Conservation (phyloP, 192 early-diverging fungal genomes). For the Allomyces macrogynus region DNA sequence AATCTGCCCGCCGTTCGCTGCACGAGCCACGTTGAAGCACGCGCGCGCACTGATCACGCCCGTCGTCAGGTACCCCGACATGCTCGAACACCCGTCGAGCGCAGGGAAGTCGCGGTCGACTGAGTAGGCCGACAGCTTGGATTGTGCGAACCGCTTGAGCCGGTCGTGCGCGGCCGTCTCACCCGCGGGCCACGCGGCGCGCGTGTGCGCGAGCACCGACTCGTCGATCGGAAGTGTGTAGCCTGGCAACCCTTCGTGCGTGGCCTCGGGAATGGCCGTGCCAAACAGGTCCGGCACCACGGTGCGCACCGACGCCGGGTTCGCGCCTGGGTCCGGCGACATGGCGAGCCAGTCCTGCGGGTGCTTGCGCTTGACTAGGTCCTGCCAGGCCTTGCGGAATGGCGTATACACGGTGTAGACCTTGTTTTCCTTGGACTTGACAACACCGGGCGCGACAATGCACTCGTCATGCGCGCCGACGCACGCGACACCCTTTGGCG, state of each 20-base stretch:
- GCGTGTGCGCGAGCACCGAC: conserved; percentile 7
- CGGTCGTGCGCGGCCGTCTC: conserved; percentile 24
- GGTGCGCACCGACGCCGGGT: conserved; percentile 1
- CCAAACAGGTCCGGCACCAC: conserved; percentile 2
- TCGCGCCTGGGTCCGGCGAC: neutral
- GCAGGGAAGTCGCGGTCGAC: conserved; percentile 17
- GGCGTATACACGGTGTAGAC: conserved; percentile 24
- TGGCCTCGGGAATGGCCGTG: neutral
- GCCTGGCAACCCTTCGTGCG: conserved; percentile 2
- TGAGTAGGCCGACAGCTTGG: conserved; percentile 17
- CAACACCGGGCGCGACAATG: conserved; percentile 23
- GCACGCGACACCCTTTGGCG: conserved; percentile 8
- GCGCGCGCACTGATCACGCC: conserved; percentile 29
- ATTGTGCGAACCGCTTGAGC: conserved; percentile 15
- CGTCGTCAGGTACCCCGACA: conserved; percentile 27
- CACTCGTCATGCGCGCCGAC: conserved; percentile 30
- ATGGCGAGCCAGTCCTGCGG: conserved; percentile 6
- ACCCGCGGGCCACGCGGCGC: conserved; percentile 23
- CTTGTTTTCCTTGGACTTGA: conserved; percentile 23
- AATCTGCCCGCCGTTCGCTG: conserved; percentile 22
- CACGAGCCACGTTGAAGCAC: conserved; percentile 23
- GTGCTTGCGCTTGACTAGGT: conserved; percentile 10
- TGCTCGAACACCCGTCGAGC: conserved; percentile 10
- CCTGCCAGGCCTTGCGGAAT: conserved; percentile 22
- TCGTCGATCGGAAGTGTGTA: neutral